Evolutionary conservation across 139 green algal genomes (phyloP), one percentile per base, ranked within the genome.

Genomic region (Choricystis sp.): DNA sequence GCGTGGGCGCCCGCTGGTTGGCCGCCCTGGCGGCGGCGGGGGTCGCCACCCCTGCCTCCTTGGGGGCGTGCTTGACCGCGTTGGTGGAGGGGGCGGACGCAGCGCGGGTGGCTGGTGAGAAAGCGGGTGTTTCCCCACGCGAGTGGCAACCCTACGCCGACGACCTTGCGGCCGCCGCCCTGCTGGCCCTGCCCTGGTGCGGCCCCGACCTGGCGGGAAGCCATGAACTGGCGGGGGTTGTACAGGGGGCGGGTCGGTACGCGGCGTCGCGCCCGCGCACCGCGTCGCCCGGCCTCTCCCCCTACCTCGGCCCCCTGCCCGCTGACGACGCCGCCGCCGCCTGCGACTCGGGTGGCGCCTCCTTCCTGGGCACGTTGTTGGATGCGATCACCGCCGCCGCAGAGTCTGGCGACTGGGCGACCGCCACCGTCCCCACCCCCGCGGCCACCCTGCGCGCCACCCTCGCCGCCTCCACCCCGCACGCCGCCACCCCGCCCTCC

Each of bases 101-200:
- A 21, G 40, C 40, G 40, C 9, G 9, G 40, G 40, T 16, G 40
- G 31, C 64, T 49, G 65, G 5, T 19, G 60, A 57, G 3, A 60
- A 31, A 3, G 49, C 25, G 20, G 49, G 23, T 19, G 63, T 71
- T 20, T 59, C 40, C 40, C 40, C 9, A 9, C 40, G 74, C n/a
- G 56, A 62, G 0, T 86, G 81, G 74, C 87, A 94, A 80, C 86
- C 86, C 0, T 91, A 83, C 66, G 62, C 74, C 1, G 87, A 95
- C 69, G 69, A 70, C 27, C 63, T 94, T 60, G 80, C 89, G 48
- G 78, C 81, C 62, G 22, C 25, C 2, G 81, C 65, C 24, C 59
- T 94, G 29, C 63, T 75, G 59, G 80, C 74, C 24, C 70, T 95
- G 69, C 80, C 82, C 23, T 95, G 79, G 79, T 76, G 75, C 2